Conservation (phyloP, 1,284 basidiomycete genomes). For the Cutaneotrichosporon daszewskae region DNA sequence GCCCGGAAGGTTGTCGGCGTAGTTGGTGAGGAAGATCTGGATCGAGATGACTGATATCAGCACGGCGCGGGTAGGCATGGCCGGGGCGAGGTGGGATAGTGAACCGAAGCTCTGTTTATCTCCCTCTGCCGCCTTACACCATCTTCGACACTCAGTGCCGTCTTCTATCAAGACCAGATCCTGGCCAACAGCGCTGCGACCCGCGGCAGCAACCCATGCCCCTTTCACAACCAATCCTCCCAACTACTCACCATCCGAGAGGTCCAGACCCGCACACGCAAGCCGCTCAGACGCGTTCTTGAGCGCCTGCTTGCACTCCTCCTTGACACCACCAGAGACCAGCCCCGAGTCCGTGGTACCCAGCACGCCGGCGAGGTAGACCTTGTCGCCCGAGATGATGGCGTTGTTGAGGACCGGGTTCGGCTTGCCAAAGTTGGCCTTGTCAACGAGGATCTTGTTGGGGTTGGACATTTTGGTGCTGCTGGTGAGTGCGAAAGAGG, state of each 20-base stretch:
- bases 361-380: constrained; percentile 14
- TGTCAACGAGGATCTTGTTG: constrained; percentile 2
- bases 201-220: too few relatives aligned
- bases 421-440: constrained; percentile 1
- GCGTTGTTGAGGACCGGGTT: constrained; percentile 11
- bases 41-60: constrained; percentile 6
- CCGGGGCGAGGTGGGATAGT: too few relatives aligned
- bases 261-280: constrained; percentile 9
- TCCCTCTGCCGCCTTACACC: too few relatives aligned
- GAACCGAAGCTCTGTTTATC: too few relatives aligned
- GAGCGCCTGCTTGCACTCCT: constrained; percentile 61
- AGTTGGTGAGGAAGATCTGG: constrained; percentile 11
- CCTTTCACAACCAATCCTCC: too few relatives aligned
- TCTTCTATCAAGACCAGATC: too few relatives aligned
- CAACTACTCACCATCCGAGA: constrained; percentile 15
- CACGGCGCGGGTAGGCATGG: neutral
- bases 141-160: too few relatives aligned
- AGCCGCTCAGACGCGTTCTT: constrained; percentile 59
- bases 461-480: constrained; percentile 3
- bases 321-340: constrained; percentile 65
- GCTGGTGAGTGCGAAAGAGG: neutral
- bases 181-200: too few relatives aligned
- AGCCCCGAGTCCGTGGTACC: constrained; percentile 58
- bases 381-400: constrained; percentile 11
- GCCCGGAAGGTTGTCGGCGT: constrained; percentile 5